These are phyloP conservation scores for Dalbergia cochinchinensis DNA, from an alignment of 306 rosid species.

Conservation along the genomic window DNA sequence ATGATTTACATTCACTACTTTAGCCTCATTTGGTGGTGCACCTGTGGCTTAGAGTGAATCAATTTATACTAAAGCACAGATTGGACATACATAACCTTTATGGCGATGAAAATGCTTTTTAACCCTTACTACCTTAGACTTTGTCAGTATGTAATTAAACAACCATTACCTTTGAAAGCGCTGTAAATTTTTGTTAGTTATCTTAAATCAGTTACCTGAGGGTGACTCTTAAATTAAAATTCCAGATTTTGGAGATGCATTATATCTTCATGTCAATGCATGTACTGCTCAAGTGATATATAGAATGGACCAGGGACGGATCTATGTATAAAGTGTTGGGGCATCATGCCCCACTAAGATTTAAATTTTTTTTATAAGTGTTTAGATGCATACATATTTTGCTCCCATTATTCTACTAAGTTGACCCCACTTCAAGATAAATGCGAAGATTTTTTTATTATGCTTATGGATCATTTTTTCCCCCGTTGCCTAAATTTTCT, in stretches of 20 bases:
- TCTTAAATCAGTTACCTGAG: slow-evolving; percentile 10
- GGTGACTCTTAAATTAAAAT: slow-evolving; percentile 8
- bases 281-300: slow-evolving; percentile 23
- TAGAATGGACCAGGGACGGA: background rate
- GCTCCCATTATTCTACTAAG: no score
- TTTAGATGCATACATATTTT: no score
- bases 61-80: slow-evolving; percentile 6
- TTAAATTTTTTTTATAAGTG: no score
- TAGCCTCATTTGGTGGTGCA: slow-evolving; percentile 8
- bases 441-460: no score
- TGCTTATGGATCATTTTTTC: no score
- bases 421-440: no score
- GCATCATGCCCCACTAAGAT: no score
- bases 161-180: background rate
- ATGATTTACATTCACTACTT: background rate
- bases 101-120: slow-evolving; percentile 1
- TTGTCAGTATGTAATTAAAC: slow-evolving; percentile 2
- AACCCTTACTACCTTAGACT: background rate
- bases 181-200: background rate
- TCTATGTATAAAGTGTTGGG: no score
- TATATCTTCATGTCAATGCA: background rate
- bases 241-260: background rate
- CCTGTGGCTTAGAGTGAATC: background rate
- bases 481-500: no score
- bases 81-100: background rate